These are phyloP conservation scores for Volvariella surrecta DNA, from an alignment of 1,284 basidiomycete genomes.

Conservation along the genomic window DNA sequence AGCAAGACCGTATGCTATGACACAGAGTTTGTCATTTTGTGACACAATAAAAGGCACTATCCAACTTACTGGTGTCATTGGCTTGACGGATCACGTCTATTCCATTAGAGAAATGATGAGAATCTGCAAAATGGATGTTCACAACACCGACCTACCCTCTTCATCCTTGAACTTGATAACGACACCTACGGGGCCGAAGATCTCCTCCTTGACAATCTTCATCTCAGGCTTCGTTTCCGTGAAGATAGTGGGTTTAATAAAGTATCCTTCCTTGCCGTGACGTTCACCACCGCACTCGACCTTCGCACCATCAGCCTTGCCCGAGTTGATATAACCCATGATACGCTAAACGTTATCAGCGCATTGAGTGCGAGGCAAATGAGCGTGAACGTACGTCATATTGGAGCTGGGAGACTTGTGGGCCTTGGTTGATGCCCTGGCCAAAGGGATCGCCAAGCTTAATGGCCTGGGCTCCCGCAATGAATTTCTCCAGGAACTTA, in stretches of 20 bases:
- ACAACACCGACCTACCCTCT: slow-evolving; percentile 20
- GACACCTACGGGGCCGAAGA: slow-evolving; percentile 80
- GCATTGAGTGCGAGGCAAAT: not conserved
- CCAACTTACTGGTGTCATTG: slow-evolving; percentile 84
- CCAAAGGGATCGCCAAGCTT: slow-evolving; percentile 53
- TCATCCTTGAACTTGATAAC: slow-evolving; percentile 68
- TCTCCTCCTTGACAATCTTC: slow-evolving; percentile 86
- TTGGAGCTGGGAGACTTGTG: slow-evolving; percentile 75
- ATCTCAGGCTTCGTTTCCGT: slow-evolving; percentile 68
- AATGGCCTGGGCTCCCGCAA: slow-evolving; percentile 39
- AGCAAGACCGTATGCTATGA: slow-evolving; percentile 75
- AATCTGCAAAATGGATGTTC: not conserved
- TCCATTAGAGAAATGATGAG: not conserved
- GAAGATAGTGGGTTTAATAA: slow-evolving; percentile 79
- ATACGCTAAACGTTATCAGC: slow-evolving; percentile 17
- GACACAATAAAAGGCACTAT: no score
- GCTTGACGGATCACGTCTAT: slow-evolving; percentile 70
- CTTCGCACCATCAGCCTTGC: slow-evolving; percentile 77
- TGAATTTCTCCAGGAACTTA: slow-evolving; percentile 54
- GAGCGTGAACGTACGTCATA: slow-evolving; percentile 39
- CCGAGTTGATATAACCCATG: slow-evolving; percentile 71
- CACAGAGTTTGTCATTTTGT: no score
- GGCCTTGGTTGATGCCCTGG: slow-evolving; percentile 74
- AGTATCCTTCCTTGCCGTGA: slow-evolving; percentile 66
- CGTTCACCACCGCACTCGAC: slow-evolving; percentile 72